Base-by-base conservation (phyloP, 1,139 yeast genomes). In the Saccharomycopsis crataegensis region DNA sequence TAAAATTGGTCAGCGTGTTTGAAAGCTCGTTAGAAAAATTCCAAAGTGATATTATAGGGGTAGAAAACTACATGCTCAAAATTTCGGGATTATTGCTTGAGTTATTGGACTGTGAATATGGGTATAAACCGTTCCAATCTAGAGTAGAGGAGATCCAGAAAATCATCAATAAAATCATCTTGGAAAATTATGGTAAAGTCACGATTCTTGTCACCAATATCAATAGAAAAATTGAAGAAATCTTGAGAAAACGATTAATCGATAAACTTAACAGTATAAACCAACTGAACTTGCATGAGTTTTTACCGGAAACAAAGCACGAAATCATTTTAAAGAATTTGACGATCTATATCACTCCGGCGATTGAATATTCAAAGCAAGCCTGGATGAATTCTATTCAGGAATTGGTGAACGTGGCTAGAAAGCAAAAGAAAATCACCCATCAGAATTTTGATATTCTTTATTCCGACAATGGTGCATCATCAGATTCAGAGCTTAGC, bases 281-380 rank as follows among this genome's bases (percentile, higher is more conserved):
- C 14, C 43, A 32, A 3, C 32, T 32, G 3, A 33, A 28, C 11
- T 33, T 51, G 9, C 28, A 11, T 8, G 33, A 36, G 8, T 33
- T 49, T 41, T 42, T 43, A 2, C 49, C 52, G 1, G 8, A 22
- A 0, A 47, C 55, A 12, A 53, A 36, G 0, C 82, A 78, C 59
- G 69, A 67, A 2, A 65, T 83, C 1, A 57, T 67, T 0, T 68
- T 78, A 22, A 71, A 69, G 47, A 76, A 78, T 55, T 77, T 76
- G 48, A 61, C 68, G 0, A 72, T 85, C 49, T 57, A 63, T 0
- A 64, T 81, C 3, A 58, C 64, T 0, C 81, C 81, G 0, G 67
- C 76, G 0, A 56, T 78, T 0, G 76, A 74, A 49, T 50, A 56
- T 2, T 63, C 76, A 0, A 68, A 72, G 31, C 62, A 62, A 4